Evolutionary conservation across 331 rosid species (phyloP), one percentile per base, ranked within the genome.

Genomic region (Pyracantha coccinea): DNA sequence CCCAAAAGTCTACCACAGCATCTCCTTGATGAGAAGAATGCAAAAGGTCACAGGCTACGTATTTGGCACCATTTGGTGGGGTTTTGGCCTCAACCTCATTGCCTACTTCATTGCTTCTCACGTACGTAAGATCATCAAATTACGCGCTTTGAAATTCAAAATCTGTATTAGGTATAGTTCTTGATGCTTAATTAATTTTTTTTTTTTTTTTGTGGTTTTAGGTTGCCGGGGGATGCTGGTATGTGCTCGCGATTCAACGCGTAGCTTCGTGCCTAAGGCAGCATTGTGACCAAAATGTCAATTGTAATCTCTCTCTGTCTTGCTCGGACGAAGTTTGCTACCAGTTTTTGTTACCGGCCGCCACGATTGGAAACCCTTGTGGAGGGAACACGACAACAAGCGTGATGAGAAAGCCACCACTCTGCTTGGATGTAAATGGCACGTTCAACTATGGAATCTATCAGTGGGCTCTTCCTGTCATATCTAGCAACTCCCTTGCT

Each of bases 171-270:
- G 19, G 19, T 50, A 17, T 25, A 15, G 13, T 61, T 61, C 66
- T 54, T 75, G 4, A 41, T 25, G 8, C 35, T 75, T 33, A 3
- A n/a, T 60, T 16, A 32, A 19, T 35, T 31, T 17, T 41, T 31
- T 12, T 16, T 6, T 38, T 41, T 38, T 7, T 4, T 20, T 21
- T 6, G 6, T 45, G 52, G 45, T 61, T 33, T 27, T 50, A 94
- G 99, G 97, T 94, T 76, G 97, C 99, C 1, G 99, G 99, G 77
- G 99, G 99, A 58, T 94, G 99, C 75, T 94, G 99, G 99, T 94
- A 94, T 76, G 97, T 94, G 16, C 99, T 94, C 52, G 99, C 96
- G 0, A 92, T 94, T 78, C 99, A 94, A 23, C 90, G 97, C 0
- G 95, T 92, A 2, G 97, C 97, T 12, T 87, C 96, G 0, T 94